Evolutionary conservation across 495 filamentous ascomycete genomes (phyloP).

Genomic region (Annulohypoxylon nitens): DNA sequence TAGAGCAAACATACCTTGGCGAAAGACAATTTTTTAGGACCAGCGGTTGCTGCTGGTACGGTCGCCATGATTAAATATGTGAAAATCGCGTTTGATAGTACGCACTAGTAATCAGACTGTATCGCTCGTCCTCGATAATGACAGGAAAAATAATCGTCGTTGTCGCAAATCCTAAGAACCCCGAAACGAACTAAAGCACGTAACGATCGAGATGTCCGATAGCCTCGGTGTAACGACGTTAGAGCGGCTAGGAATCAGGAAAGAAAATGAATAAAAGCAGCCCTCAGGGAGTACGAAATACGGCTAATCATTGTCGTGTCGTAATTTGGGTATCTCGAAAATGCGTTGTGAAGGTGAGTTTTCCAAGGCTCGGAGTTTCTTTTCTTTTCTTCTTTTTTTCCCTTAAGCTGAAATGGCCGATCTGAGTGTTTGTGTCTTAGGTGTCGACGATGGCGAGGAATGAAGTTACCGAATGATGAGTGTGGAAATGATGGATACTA

Average conservation of each 20-base stretch:
- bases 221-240: constrained; percentile 40
- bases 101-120: constrained; percentile 12
- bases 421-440: constrained; percentile 21
- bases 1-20: constrained; percentile 66
- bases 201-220: constrained; percentile 43
- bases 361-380: constrained; percentile 28
- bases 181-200: constrained; percentile 37
- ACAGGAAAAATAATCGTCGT: constrained; percentile 33
- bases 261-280: constrained; percentile 63
- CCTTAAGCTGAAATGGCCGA: constrained; percentile 24
- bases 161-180: constrained; percentile 37
- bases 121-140: constrained; percentile 30
- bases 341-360: constrained; percentile 14
- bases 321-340: constrained; percentile 45
- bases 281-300: constrained; percentile 61
- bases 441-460: constrained; percentile 23
- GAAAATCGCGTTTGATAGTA: constrained; percentile 20
- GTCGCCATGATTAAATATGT: constrained; percentile 55
- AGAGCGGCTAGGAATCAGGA: constrained; percentile 56
- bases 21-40: constrained; percentile 64
- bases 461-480: constrained; percentile 33
- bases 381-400: not conserved
- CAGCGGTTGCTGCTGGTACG: constrained; percentile 55
- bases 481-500: constrained; percentile 40
- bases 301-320: constrained; percentile 65